Conservation (phyloP, 129 eudicot species). For the Ambrosia artemisiifolia region DNA sequence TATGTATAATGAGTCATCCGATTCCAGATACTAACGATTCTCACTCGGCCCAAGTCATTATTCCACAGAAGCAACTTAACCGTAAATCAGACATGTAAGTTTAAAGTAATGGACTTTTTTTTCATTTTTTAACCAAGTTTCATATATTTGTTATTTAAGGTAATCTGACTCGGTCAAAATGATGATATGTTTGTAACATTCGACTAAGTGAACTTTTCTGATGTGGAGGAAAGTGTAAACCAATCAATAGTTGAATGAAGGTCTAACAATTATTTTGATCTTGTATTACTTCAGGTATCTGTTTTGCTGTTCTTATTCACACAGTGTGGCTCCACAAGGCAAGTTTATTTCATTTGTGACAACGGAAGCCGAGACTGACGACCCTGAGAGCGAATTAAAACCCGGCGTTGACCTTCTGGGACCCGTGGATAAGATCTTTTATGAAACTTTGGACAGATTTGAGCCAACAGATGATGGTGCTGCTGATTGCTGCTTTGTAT, state of each 20-base stretch:
- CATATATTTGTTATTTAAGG: too few species aligned
- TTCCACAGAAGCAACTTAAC: constrained; percentile 92
- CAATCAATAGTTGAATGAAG: not conserved
- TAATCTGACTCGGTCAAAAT: too few species aligned
- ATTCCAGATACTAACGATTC: constrained; percentile 89
- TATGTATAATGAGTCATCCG: constrained; percentile 95
- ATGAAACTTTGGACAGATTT: constrained; percentile 78
- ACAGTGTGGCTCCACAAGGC: constrained; percentile 89
- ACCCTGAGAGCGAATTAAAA: constrained; percentile 81
- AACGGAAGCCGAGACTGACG: constrained; percentile 88
- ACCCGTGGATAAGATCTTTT: constrained; percentile 82
- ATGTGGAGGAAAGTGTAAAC: not conserved
- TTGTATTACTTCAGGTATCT: constrained; percentile 56
- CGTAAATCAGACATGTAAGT: constrained; percentile 93
- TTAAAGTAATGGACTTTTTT: not conserved
- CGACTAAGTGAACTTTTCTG: not conserved
- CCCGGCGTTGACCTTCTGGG: constrained; percentile 90
- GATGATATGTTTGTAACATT: too few species aligned
- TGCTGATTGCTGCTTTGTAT: constrained; percentile 66
- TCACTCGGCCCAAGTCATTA: constrained; percentile 88
- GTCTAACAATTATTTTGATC: constrained; percentile 1
- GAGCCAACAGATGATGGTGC: constrained; percentile 58
- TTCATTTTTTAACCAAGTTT: too few species aligned
- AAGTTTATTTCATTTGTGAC: constrained; percentile 84
- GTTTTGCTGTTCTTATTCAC: constrained; percentile 91